Base-by-base conservation (phyloP, 2,329 filamentous ascomycete genomes). In the Penicillium sp. region DNA sequence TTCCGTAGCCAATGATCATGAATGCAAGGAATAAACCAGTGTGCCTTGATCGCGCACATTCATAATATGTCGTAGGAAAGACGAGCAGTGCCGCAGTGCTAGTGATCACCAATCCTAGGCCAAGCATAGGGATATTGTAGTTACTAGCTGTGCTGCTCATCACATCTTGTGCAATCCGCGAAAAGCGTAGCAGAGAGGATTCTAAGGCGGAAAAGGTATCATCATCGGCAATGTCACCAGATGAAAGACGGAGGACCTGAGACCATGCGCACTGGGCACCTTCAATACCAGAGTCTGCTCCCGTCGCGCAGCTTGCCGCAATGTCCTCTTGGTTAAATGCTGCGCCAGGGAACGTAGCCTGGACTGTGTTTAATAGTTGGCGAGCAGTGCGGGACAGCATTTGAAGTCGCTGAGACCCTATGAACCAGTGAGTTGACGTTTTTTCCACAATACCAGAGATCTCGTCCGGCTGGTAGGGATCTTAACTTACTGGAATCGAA, bases 131-230 rank as follows among this genome's bases (percentile, higher is more conserved):
- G 62, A 96, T 81, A 70, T 96, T 84, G 73, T 99, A 99, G 72
- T 96, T 96, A 74, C 92, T 97, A 4, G 95, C 93, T 72, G 95
- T 92, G 68, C 87, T 89, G 68, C 91, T 96, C 84, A 99, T 90
- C 16, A 92, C 78, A 22, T 85, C 82, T 73, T 98, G 95, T 1
- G 92, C 89, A 56, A 82, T 79, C 53, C 81, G 83, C 52, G 92
- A 83, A 82, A 95, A 96, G 74, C 81, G 59, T 10, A 72, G 41
- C 50, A 73, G 52, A 51, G 68, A 66, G 24, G 64, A 56, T 47
- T 73, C 72, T 11, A 69, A 35, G 4, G 50, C 41, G 14, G 55
- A 59, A 35, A 70, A 67, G 41, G 52, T 49, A 13, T 61, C 50
- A 7, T 62, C 54, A 5, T 55, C 31, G 6, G 47, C 27, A 11